Evolutionary conservation across 2,329 filamentous ascomycete species (phyloP), one percentile per base, ranked within the genome.

Genomic region (Calcarisporium arbuscula): DNA sequence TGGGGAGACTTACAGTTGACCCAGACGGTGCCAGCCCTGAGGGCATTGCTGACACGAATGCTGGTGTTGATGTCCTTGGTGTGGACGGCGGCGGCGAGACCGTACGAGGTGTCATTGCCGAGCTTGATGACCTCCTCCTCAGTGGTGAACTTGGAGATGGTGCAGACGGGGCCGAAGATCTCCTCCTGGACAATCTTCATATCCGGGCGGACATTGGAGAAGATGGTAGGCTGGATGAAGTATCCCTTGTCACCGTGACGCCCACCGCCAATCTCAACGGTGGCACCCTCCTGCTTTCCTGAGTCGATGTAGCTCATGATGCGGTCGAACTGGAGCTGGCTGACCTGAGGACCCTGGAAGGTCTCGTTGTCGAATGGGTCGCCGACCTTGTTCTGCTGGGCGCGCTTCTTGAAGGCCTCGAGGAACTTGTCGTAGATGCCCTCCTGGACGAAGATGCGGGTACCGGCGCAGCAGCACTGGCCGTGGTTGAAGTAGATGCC

Each of bases 141-240:
- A 48, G 73, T 78, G 69, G 81, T 82, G 74, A 94, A 94, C 70
- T 90, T 94, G 67, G 82, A 74, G 49, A 94, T 81, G 51, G 82
- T 74, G 67, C 80, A 85, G 45, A 94, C 87, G 39, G 87, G 87
- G 45, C 87, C 87, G 58, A 94, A 94, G 59, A 94, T 92, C 68
- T 94, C 87, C 67, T 94, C 85, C 62, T 86, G 77, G 67, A 88
- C 80, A 54, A 94, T 92, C 76, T 85, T 89, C 85, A 92, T 94
- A 61, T 90, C 77, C 47, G 79, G 65, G 32, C 68, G 76, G 47
- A 92, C 86, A 54, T 87, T 80, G 61, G 76, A 80, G 73, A 94
- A 94, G 68, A 94, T 86, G 54, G 87, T 94, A 26, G 87, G 87
- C 71, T 90, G 70, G 62, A 94, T 90, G 71, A 90, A 94, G 76